phyloP scores from a whole-genome alignment of 495 filamentous ascomycete genomes.

The Trichoderma erinaceum region DNA sequence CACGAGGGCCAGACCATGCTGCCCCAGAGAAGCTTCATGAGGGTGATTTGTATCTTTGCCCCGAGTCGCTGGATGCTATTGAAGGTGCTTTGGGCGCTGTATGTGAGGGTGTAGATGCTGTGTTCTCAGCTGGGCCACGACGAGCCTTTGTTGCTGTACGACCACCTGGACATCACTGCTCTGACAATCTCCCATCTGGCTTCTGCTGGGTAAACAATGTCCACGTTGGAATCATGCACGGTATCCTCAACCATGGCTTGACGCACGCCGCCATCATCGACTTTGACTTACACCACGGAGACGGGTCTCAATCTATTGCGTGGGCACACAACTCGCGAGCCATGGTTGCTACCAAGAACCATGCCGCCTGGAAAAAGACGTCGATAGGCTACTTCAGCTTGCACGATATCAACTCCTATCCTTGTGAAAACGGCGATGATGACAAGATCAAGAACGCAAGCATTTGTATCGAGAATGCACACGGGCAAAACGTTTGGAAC shows the following conservation, averaged over 20 bases:
- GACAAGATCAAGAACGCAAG: conserved; percentile 89
- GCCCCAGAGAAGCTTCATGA: conserved; percentile 56
- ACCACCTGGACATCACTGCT: conserved; percentile 92
- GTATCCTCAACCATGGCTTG: conserved; percentile 68
- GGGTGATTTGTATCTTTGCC: conserved; percentile 83
- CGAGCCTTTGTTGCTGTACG: conserved; percentile 77
- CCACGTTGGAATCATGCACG: conserved; percentile 91
- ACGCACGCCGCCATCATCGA: conserved; percentile 96
- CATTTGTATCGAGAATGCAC: conserved; percentile 84
- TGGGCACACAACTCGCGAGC: conserved; percentile 75
- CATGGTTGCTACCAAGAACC: conserved; percentile 53
- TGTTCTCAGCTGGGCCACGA: conserved; percentile 60
- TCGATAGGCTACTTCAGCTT: conserved; percentile 92
- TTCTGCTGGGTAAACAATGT: conserved; percentile 99
- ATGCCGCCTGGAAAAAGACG: conserved; percentile 65
- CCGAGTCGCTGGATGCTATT: conserved; percentile 77
- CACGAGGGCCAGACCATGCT: conserved; percentile 41
- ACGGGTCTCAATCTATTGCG: conserved; percentile 87
- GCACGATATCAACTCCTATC: conserved; percentile 97
- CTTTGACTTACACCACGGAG: conserved; percentile 94
- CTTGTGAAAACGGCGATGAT: conserved; percentile 81
- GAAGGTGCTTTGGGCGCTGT: conserved; percentile 86
- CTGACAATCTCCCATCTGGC: conserved; percentile 76
- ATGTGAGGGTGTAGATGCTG: conserved; percentile 82
- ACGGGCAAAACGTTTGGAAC: conserved; percentile 92